These are phyloP conservation scores for Hypoxylon rickii DNA, from an alignment of 495 filamentous ascomycete genomes.

Conservation along the genomic window DNA sequence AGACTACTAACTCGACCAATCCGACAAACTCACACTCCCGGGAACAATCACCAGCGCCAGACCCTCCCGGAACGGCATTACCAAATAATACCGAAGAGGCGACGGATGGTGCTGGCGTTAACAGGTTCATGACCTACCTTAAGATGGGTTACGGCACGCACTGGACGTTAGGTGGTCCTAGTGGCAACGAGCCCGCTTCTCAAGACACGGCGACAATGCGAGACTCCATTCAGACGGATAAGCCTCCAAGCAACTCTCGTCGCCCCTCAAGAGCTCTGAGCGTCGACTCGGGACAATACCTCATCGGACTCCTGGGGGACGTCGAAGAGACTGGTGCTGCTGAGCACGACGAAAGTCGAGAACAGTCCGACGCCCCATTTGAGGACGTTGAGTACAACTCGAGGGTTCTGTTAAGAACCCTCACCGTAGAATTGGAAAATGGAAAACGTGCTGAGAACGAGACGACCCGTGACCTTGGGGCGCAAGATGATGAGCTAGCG, in stretches of 20 bases:
- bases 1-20: background rate
- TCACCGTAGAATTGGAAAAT: slow-evolving; percentile 55
- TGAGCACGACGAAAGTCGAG: slow-evolving; percentile 24
- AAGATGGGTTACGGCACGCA: slow-evolving; percentile 62
- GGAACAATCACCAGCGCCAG: background rate
- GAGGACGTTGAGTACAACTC: slow-evolving; percentile 43
- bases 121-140: slow-evolving; percentile 54
- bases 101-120: slow-evolving; percentile 39
- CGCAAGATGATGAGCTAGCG: slow-evolving; percentile 40
- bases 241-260: slow-evolving; percentile 1
- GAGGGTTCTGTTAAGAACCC: slow-evolving; percentile 50
- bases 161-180: slow-evolving; percentile 50
- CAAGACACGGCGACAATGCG: slow-evolving; percentile 1
- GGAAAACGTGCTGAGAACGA: slow-evolving; percentile 42
- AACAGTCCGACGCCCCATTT: slow-evolving; percentile 31
- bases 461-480: slow-evolving; percentile 50
- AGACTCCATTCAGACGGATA: slow-evolving; percentile 5
- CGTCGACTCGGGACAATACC: slow-evolving; percentile 59
- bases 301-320: slow-evolving; percentile 72
- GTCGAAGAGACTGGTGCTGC: slow-evolving; percentile 49
- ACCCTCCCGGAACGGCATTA: background rate
- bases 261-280: slow-evolving; percentile 4
- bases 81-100: slow-evolving; percentile 13
- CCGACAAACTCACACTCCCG: slow-evolving; percentile 1
- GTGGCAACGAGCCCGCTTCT: slow-evolving; percentile 13